Evolutionary conservation across 1,284 basidiomycete species (phyloP).

Genomic region (Heterobasidion occidentale): DNA sequence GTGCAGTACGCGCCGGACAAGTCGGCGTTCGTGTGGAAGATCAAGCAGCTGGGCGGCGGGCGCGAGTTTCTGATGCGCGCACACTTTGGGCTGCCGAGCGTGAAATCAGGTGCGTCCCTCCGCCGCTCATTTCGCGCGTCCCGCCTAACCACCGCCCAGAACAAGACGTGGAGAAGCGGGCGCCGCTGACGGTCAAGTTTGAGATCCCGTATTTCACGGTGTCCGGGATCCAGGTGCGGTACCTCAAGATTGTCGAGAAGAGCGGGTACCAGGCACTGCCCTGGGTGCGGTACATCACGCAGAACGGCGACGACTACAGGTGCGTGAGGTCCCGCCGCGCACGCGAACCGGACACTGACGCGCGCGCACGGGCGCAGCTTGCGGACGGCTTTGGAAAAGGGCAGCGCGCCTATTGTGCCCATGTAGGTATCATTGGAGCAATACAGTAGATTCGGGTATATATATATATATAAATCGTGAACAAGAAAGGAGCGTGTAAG

Average conservation of each 20-base stretch:
- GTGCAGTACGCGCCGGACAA: conserved; percentile 96
- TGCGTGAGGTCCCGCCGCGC: conserved; percentile 18
- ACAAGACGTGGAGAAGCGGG: conserved; percentile 79
- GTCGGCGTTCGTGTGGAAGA: conserved; percentile 96
- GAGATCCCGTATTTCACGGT: conserved; percentile 99
- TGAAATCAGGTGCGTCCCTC: conserved; percentile 77
- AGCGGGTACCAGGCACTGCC: conserved; percentile 92
- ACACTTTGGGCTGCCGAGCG: conserved; percentile 90
- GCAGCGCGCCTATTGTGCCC: conserved; percentile 59
- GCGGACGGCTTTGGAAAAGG: conserved; percentile 72
- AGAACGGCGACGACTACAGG: conserved; percentile 97
- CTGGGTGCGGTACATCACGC: conserved; percentile 90
- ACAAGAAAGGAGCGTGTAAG: too few relatives aligned
- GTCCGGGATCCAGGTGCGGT: conserved; percentile 94
- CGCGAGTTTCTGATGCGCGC: conserved; percentile 94
- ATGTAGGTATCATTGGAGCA: conserved; percentile 18
- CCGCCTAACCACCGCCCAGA: conserved; percentile 27
- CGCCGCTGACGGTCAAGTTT: conserved; percentile 95
- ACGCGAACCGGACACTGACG: too few relatives aligned
- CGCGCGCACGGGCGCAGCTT: conserved; percentile 34
- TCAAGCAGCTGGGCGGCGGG: conserved; percentile 90
- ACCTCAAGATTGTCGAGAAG: conserved; percentile 98
- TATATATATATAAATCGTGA: too few relatives aligned
- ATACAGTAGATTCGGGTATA: not conserved
- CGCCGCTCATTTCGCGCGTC: too few relatives aligned